These are phyloP conservation scores for Haplosporangium gracile DNA, from an alignment of 192 early-diverging fungal species.

Conservation along the genomic window DNA sequence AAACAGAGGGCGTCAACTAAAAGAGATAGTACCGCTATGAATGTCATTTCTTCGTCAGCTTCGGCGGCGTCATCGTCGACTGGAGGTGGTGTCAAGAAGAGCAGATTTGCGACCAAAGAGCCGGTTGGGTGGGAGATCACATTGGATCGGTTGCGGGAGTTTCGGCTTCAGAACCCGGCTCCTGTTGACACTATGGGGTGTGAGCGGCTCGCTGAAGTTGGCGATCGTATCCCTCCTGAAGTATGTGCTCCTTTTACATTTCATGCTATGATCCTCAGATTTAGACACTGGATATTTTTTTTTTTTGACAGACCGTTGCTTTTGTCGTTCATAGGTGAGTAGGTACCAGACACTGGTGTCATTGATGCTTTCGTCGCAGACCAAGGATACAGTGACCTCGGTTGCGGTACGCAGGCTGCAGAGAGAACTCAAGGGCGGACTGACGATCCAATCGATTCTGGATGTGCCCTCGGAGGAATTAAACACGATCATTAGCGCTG, in stretches of 20 bases:
- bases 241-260: conserved; percentile 12
- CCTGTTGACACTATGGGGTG: conserved; percentile 95
- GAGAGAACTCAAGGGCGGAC: conserved; percentile 70
- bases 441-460: conserved; percentile 76
- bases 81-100: conserved; percentile 22
- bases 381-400: conserved; percentile 91
- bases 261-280: neutral
- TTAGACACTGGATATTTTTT: neutral
- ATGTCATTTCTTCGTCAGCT: neutral
- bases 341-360: conserved; percentile 90
- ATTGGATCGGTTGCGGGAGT: conserved; percentile 75
- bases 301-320: neutral
- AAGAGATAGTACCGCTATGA: neutral
- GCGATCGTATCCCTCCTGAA: conserved; percentile 48
- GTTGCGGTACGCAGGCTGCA: conserved; percentile 81
- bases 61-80: neutral
- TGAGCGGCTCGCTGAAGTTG: conserved; percentile 69
- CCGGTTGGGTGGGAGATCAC: conserved; percentile 75
- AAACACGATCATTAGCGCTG: conserved; percentile 80
- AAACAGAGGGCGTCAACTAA: neutral
- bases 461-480: conserved; percentile 70
- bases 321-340: conserved; percentile 56
- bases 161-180: conserved; percentile 72
- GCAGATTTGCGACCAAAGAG: conserved; percentile 51
- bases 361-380: conserved; percentile 93